phyloP scores from a whole-genome alignment of 345 rosid genomes.

The Gynandropsis gynandra region DNA sequence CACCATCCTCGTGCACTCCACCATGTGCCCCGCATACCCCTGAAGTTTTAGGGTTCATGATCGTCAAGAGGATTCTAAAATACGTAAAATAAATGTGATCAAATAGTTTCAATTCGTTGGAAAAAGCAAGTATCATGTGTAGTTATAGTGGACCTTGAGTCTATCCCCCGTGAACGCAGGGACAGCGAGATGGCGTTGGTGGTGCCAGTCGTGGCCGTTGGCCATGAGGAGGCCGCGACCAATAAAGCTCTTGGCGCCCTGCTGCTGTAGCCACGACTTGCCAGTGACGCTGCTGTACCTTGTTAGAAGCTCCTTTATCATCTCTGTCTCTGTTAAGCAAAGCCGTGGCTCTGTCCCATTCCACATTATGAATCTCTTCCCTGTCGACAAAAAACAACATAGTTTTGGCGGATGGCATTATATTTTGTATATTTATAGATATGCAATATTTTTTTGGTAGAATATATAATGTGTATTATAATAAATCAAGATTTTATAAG shows the following conservation, averaged over 20 bases:
- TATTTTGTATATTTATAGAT: too few relatives aligned
- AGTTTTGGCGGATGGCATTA: too few relatives aligned
- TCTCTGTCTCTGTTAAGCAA: constrained; percentile 63
- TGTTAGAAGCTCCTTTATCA: constrained; percentile 65
- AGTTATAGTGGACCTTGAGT: too few relatives aligned
- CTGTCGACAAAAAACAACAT: constrained; percentile 23
- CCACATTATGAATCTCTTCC: constrained; percentile 84
- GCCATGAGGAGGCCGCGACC: constrained; percentile 82
- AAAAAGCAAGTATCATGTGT: too few relatives aligned
- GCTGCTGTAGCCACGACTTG: constrained; percentile 86
- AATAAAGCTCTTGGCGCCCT: constrained; percentile 78
- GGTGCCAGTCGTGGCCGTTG: constrained; percentile 59
- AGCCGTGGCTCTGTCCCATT: constrained; percentile 85
- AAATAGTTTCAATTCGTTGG: too few relatives aligned
- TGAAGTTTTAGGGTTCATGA: too few relatives aligned
- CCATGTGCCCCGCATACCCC: constrained; percentile 78
- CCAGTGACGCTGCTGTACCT: constrained; percentile 71
- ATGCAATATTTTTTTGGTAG: too few relatives aligned
- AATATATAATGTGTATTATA: too few relatives aligned
- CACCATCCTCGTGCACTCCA: constrained; percentile 70
- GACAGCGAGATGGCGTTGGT: constrained; percentile 45
- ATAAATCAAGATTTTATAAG: too few relatives aligned
- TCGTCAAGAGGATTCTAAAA: too few relatives aligned
- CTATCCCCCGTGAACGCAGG: constrained; percentile 58
- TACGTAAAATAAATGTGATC: too few relatives aligned